These are phyloP conservation scores for Penicillium sp. DNA, from an alignment of 2,329 filamentous ascomycete genomes.

Conservation along the genomic window DNA sequence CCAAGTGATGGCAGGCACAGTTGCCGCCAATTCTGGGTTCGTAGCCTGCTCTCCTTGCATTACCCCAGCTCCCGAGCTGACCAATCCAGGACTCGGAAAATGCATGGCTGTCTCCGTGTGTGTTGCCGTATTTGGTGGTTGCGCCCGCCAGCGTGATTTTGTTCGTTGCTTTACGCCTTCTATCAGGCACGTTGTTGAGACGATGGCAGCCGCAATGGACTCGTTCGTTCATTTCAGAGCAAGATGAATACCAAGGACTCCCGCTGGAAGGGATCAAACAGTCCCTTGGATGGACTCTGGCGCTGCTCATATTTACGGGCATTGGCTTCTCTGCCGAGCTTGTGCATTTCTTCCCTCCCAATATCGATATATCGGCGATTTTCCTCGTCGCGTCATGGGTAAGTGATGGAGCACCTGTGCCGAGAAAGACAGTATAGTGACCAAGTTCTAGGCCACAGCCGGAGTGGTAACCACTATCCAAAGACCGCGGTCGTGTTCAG, in stretches of 20 bases:
- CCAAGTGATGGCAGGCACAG: neutral
- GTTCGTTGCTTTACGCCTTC: conserved; percentile 30
- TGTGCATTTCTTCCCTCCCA: conserved; percentile 28
- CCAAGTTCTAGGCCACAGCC: conserved; percentile 34
- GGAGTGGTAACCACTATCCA: conserved; percentile 39
- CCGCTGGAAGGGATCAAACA: conserved; percentile 34
- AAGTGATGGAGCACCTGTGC: conserved; percentile 25
- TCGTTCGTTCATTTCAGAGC: conserved; percentile 53
- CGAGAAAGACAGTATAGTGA: conserved; percentile 19
- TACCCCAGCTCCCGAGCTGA: conserved; percentile 6
- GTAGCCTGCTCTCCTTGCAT: conserved; percentile 4
- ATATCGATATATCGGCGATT: conserved; percentile 15
- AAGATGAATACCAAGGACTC: conserved; percentile 30
- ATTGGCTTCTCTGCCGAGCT: conserved; percentile 39
- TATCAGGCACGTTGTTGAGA: conserved; percentile 27
- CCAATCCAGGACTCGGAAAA: conserved; percentile 38
- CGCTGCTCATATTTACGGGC: conserved; percentile 42
- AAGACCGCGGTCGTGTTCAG: conserved; percentile 45
- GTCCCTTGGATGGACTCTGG: conserved; percentile 36
- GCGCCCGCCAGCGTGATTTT: conserved; percentile 31
- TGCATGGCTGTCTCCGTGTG: conserved; percentile 39
- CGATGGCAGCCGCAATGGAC: conserved; percentile 52
- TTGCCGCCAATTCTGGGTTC: conserved; percentile 26
- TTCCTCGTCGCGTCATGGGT: conserved; percentile 42
- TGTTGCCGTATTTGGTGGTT: conserved; percentile 35